Conservation (phyloP, 495 filamentous ascomycete species). For the Penicillium fimorum region DNA sequence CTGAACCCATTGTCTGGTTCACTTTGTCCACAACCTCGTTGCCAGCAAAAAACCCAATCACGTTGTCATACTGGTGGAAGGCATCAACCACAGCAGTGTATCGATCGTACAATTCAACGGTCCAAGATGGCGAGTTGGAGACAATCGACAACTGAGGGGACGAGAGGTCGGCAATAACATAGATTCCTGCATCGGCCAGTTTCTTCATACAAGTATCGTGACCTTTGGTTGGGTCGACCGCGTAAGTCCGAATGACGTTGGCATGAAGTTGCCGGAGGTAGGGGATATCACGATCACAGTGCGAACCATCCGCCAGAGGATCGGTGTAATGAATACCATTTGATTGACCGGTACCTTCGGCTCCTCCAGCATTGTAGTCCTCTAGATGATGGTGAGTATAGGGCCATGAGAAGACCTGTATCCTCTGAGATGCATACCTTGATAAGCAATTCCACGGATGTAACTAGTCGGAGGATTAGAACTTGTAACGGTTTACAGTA, state of each 20-base stretch:
- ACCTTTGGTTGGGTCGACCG: constrained; percentile 72
- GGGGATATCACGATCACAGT: constrained; percentile 78
- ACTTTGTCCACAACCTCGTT: constrained; percentile 85
- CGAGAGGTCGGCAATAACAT: constrained; percentile 84
- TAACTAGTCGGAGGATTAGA: constrained; percentile 40
- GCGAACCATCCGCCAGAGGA: constrained; percentile 65
- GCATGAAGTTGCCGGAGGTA: constrained; percentile 69
- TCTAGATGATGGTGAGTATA: constrained; percentile 30
- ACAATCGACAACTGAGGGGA: constrained; percentile 81
- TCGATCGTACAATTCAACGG: constrained; percentile 65
- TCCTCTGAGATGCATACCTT: constrained; percentile 33
- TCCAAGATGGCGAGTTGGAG: constrained; percentile 73
- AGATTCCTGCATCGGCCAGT: constrained; percentile 81
- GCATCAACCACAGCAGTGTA: constrained; percentile 81
- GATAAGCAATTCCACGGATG: constrained; percentile 89
- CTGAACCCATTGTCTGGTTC: constrained; percentile 73
- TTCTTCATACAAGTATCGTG: constrained; percentile 79
- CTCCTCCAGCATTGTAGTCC: constrained; percentile 41
- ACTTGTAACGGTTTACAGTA: background rate
- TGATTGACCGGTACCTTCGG: constrained; percentile 18
- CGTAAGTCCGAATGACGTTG: constrained; percentile 91
- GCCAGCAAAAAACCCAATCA: constrained; percentile 91
- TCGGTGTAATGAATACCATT: constrained; percentile 49
- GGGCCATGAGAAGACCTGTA: background rate
- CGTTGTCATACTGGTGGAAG: constrained; percentile 73